Evolutionary conservation across 805 yeast genomes (phyloP).

Genomic region (Yamadazyma laniorum): DNA sequence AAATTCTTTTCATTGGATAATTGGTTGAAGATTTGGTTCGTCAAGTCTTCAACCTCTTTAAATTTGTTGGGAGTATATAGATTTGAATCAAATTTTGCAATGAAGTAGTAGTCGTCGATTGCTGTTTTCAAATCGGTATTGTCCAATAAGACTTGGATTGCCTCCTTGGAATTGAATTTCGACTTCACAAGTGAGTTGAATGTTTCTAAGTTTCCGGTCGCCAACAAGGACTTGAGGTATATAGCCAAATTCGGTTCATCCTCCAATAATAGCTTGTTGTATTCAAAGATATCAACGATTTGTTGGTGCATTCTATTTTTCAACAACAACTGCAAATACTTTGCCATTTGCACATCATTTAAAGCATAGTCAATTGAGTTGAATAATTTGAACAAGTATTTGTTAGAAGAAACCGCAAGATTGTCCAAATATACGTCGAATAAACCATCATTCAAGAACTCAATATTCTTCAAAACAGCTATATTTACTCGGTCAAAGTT

Average conservation of each 20-base stretch:
- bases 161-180: slow-evolving; percentile 3
- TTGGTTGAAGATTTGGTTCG: slow-evolving; percentile 5
- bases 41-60: slow-evolving; percentile 2
- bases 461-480: slow-evolving; percentile 6
- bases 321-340: slow-evolving; percentile 6
- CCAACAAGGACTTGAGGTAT: slow-evolving; percentile 4
- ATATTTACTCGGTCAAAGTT: slow-evolving; percentile 15
- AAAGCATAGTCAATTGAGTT: slow-evolving; percentile 9
- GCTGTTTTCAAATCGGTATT: slow-evolving; percentile 3
- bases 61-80: slow-evolving; percentile 4
- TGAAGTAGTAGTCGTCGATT: slow-evolving; percentile 7
- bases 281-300: slow-evolving; percentile 5
- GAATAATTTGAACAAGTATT: slow-evolving; percentile 8
- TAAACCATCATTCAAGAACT: slow-evolving; percentile 1
- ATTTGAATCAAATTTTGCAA: not conserved
- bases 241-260: not conserved
- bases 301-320: slow-evolving; percentile 2
- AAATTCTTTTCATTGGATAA: slow-evolving; percentile 4
- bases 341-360: slow-evolving; percentile 4
- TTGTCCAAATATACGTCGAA: slow-evolving; percentile 3
- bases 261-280: not conserved
- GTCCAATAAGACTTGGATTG: slow-evolving; percentile 1
- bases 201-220: not conserved
- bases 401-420: slow-evolving; percentile 6
- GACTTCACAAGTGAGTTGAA: slow-evolving; percentile 4